These are phyloP conservation scores for Dichotomocladium elegans DNA, from an alignment of 371 early-diverging fungal genomes.

Conservation along the genomic window DNA sequence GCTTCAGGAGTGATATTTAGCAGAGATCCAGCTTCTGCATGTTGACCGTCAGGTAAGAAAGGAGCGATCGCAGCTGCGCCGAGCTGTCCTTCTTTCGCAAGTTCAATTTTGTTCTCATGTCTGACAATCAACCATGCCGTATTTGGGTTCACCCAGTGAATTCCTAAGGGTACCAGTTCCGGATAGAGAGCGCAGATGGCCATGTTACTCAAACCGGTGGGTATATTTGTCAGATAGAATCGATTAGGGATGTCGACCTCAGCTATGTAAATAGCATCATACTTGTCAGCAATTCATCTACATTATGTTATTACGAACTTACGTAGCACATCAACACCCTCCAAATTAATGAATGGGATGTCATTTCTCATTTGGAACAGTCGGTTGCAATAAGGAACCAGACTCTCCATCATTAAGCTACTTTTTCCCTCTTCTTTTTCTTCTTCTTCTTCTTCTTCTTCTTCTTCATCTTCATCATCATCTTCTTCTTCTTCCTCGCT, in stretches of 20 bases:
- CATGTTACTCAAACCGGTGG: slow-evolving; percentile 23
- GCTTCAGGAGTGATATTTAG: slow-evolving; percentile 33
- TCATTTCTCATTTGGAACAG: slow-evolving; percentile 48
- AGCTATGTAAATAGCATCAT: slow-evolving; percentile 7
- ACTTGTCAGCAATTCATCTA: too few species aligned
- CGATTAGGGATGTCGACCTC: slow-evolving; percentile 25
- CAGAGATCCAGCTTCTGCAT: slow-evolving; percentile 14
- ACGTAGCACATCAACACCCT: slow-evolving; percentile 32
- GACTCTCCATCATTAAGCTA: slow-evolving; percentile 11
- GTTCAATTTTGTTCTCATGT: slow-evolving; percentile 22
- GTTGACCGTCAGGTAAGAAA: slow-evolving; percentile 18
- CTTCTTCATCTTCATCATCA: slow-evolving; percentile 9
- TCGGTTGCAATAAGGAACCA: slow-evolving; percentile 38
- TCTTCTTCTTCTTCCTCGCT: slow-evolving; percentile 27
- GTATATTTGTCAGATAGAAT: slow-evolving; percentile 45
- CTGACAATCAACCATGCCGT: slow-evolving; percentile 44
- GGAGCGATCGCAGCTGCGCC: slow-evolving; percentile 20
- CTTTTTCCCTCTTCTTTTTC: slow-evolving; percentile 12
- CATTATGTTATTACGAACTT: too few species aligned
- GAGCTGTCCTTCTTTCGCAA: slow-evolving; percentile 22
- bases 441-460: slow-evolving; percentile 13
- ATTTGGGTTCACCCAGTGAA: slow-evolving; percentile 41
- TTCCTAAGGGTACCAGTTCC: slow-evolving; percentile 28
- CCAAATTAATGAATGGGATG: slow-evolving; percentile 43
- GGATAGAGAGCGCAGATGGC: slow-evolving; percentile 43